phyloP scores from a whole-genome alignment of 2,329 filamentous ascomycete species.

The Karstenula rhodostoma region DNA sequence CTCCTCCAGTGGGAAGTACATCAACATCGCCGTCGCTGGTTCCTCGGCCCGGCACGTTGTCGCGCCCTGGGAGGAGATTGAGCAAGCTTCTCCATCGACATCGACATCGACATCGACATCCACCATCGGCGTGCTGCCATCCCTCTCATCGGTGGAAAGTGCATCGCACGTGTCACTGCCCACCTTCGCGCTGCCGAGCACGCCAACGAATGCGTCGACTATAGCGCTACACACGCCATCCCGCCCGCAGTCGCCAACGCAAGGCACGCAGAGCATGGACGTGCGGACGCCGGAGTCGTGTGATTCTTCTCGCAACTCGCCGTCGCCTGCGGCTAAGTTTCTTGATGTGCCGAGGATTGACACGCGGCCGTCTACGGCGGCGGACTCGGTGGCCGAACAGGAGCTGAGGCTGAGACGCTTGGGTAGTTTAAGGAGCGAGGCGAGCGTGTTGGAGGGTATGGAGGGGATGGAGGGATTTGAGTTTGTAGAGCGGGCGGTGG shows the following conservation, averaged over 20 bases:
- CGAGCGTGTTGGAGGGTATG: not conserved
- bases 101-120: not conserved
- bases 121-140: conserved; percentile 12
- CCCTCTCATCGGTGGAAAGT: not conserved
- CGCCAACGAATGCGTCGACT: not conserved
- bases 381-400: not conserved
- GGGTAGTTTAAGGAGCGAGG: not conserved
- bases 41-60: not conserved
- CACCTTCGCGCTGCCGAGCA: not conserved
- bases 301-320: not conserved
- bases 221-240: not conserved
- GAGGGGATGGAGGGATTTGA: not conserved
- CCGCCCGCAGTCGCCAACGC: not conserved
- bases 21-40: too few relatives aligned
- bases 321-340: not conserved
- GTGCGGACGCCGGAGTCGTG: not conserved
- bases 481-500: not conserved
- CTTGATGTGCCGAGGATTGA: not conserved
- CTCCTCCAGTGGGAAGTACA: not conserved
- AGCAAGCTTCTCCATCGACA: too few relatives aligned
- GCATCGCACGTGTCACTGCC: not conserved
- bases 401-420: not conserved
- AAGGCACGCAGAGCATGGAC: not conserved
- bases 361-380: not conserved
- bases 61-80: not conserved